phyloP scores from a whole-genome alignment of 2,329 filamentous ascomycete genomes.

The Chalaropsis ovoidea region DNA sequence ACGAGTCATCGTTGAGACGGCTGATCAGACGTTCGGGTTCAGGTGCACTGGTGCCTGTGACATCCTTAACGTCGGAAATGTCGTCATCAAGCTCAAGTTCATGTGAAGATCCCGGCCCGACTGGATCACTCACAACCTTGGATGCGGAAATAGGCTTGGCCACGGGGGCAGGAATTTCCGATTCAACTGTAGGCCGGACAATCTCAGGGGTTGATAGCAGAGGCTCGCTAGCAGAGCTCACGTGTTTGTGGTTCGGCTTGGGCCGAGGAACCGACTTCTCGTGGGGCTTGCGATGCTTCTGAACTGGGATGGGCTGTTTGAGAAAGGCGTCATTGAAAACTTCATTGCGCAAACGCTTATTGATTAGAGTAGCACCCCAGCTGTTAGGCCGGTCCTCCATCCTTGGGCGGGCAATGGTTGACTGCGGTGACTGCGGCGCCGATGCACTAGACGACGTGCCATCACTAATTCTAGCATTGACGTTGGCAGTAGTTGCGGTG shows the following conservation, averaged over 20 bases:
- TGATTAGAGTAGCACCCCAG: slow-evolving; percentile 89
- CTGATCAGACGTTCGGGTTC: slow-evolving; percentile 43
- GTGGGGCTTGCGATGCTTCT: slow-evolving; percentile 62
- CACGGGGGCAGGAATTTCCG: background rate
- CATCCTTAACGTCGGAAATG: slow-evolving; percentile 39
- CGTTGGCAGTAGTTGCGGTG: slow-evolving; percentile 7
- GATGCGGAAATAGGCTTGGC: background rate
- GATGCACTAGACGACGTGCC: slow-evolving; percentile 18
- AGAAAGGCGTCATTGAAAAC: slow-evolving; percentile 88
- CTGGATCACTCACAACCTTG: slow-evolving; percentile 4
- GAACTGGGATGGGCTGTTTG: slow-evolving; percentile 70
- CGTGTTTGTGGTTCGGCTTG: slow-evolving; percentile 28
- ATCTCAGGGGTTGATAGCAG: slow-evolving; percentile 17
- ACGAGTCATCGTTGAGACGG: slow-evolving; percentile 21
- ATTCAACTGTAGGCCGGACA: background rate
- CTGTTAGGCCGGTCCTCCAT: slow-evolving; percentile 51
- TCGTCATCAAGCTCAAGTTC: slow-evolving; percentile 16
- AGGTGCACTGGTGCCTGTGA: slow-evolving; percentile 55
- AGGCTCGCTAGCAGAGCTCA: slow-evolving; percentile 18
- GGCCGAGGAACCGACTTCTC: slow-evolving; percentile 54
- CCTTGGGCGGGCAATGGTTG: slow-evolving; percentile 35
- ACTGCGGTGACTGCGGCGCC: slow-evolving; percentile 26
- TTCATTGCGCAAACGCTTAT: slow-evolving; percentile 76
- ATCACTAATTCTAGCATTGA: background rate
- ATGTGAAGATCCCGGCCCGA: background rate